Conservation (phyloP, 1,139 yeast genomes). For the Saccharomyces hybrid region DNA sequence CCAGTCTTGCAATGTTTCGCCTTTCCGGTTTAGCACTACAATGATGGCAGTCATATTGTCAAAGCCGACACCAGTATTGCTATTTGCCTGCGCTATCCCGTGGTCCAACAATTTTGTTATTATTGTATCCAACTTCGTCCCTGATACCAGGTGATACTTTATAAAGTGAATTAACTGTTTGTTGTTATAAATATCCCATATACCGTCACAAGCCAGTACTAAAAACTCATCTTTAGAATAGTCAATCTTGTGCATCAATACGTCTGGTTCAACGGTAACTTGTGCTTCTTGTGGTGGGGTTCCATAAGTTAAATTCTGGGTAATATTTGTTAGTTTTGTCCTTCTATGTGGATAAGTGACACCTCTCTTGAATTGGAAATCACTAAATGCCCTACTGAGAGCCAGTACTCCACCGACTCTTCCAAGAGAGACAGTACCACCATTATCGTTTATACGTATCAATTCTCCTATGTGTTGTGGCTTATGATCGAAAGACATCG, state of each 20-base stretch:
- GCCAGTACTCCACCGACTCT: slow-evolving; percentile 71
- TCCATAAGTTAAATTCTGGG: slow-evolving; percentile 9
- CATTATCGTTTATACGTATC: slow-evolving; percentile 63
- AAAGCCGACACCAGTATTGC: slow-evolving; percentile 69
- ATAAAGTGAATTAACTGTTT: slow-evolving; percentile 46
- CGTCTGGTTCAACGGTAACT: slow-evolving; percentile 65
- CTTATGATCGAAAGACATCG: slow-evolving; percentile 67
- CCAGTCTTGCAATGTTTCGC: slow-evolving; percentile 49
- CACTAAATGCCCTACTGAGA: slow-evolving; percentile 70
- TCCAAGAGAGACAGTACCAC: slow-evolving; percentile 61
- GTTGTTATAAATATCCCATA: slow-evolving; percentile 71
- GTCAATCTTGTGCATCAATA: slow-evolving; percentile 44
- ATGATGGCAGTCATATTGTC: slow-evolving; percentile 73
- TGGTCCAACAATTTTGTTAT: slow-evolving; percentile 54
- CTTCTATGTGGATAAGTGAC: slow-evolving; percentile 28
- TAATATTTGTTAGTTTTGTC: slow-evolving; percentile 1
- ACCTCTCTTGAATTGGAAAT: slow-evolving; percentile 55
- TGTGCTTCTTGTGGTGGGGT: slow-evolving; percentile 36
- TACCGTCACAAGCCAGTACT: slow-evolving; percentile 69
- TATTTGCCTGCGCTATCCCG: slow-evolving; percentile 65
- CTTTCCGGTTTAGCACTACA: slow-evolving; percentile 48
- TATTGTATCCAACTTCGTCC: slow-evolving; percentile 52
- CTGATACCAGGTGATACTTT: slow-evolving; percentile 50
- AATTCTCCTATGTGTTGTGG: slow-evolving; percentile 72
- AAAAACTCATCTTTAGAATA: slow-evolving; percentile 53